phyloP scores from a whole-genome alignment of 2,329 filamentous ascomycete species.

The Penicillium sumatraense region DNA sequence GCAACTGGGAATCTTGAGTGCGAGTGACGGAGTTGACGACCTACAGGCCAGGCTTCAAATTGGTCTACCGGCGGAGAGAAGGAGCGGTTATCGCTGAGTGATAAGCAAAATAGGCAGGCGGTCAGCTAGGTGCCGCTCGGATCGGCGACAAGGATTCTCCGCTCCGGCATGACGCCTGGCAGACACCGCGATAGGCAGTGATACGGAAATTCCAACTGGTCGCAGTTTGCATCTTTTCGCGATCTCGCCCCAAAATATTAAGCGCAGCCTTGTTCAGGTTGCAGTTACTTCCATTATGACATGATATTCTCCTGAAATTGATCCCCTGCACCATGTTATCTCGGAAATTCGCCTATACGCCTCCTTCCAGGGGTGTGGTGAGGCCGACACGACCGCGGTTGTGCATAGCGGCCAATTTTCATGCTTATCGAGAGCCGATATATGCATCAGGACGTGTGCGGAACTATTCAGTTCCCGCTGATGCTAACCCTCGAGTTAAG shows the following conservation, averaged over 20 bases:
- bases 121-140: neutral
- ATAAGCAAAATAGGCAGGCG: conserved; percentile 18
- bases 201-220: conserved; percentile 19
- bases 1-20: too few species aligned
- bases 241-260: neutral
- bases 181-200: conserved; percentile 28
- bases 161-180: conserved; percentile 24
- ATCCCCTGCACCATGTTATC: conserved; percentile 26
- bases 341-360: conserved; percentile 33
- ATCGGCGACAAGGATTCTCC: conserved; percentile 15
- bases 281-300: conserved; percentile 25
- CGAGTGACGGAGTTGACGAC: neutral
- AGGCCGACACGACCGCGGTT: conserved; percentile 30
- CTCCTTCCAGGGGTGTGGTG: conserved; percentile 36
- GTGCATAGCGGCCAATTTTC: conserved; percentile 23
- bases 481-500: conserved; percentile 6
- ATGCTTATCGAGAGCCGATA: conserved; percentile 17
- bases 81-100: conserved; percentile 5
- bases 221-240: conserved; percentile 3
- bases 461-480: conserved; percentile 14
- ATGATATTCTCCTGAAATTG: conserved; percentile 10
- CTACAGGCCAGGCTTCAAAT: too few species aligned
- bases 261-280: conserved; percentile 20
- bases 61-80: too few species aligned
- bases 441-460: conserved; percentile 18